phyloP scores from a whole-genome alignment of 805 yeast genomes.

The Martiniozyma abietophila region DNA sequence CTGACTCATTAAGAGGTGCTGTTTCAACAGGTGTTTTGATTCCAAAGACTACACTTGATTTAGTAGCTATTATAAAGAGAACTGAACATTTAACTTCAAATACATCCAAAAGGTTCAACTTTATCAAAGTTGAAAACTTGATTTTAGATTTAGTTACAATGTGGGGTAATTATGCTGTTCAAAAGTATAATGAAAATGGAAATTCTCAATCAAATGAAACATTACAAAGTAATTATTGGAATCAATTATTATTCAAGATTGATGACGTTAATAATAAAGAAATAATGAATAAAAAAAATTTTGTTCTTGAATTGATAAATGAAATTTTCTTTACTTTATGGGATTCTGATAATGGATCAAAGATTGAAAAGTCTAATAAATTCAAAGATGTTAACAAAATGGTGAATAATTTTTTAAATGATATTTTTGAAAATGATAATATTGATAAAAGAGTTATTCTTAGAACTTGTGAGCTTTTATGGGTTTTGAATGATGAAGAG shows the following conservation, averaged over 20 bases:
- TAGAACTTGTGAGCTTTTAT: conserved; percentile 13
- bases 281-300: conserved; percentile 8
- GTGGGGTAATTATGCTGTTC: conserved; percentile 33
- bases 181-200: conserved; percentile 10
- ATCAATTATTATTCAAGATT: conserved; percentile 8
- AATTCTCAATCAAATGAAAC: conserved; percentile 9
- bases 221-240: conserved; percentile 22
- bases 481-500: conserved; percentile 13
- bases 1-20: conserved; percentile 18
- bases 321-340: conserved; percentile 19
- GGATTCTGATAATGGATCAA: neutral
- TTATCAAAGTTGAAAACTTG: conserved; percentile 19
- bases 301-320: conserved; percentile 19
- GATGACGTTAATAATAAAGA: conserved; percentile 3
- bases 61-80: conserved; percentile 36
- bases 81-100: conserved; percentile 26
- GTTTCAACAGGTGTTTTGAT: conserved; percentile 22
- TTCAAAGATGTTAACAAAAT: neutral
- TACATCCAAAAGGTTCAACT: conserved; percentile 8
- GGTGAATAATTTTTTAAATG: conserved; percentile 1
- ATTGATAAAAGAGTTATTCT: conserved; percentile 1
- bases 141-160: conserved; percentile 33
- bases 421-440: neutral
- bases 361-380: neutral
- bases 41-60: conserved; percentile 39